Evolutionary conservation across 2,329 filamentous ascomycete genomes (phyloP), one percentile per base, ranked within the genome.

Genomic region (Aspergillus aculeatinus): DNA sequence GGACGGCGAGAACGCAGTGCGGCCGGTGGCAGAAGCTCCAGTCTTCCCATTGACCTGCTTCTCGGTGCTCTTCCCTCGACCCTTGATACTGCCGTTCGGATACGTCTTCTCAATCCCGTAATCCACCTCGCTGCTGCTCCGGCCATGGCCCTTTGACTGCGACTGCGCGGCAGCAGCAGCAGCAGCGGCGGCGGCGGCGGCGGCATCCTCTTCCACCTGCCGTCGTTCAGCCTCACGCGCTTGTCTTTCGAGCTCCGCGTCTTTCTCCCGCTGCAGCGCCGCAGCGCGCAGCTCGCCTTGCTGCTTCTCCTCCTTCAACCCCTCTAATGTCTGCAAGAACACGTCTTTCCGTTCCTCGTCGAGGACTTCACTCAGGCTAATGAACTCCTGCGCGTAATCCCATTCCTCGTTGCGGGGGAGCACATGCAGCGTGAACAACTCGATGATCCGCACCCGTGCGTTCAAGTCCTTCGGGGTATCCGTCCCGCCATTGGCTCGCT

Each of bases 301-400:
- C 58, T 89, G 84, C 70, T 90, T 91, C 71, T 96, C 93, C 65
- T 96, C 92, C 68, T 90, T 89, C 31, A 98, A 80, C 56, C 87
- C 89, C 72, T 96, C 87, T 16, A 98, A 81, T 4, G 93, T 94
- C 68, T 94, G 89, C 16, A 96, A 79, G 74, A 98, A 97, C 0
- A 91, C 88, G 68, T 98, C 92, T 63, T 91, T 87, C 49, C 91
- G 86, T 78, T 98, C 95, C 55, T 97, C 94, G 73, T 98, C 94
- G 1, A 99, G 83, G 27, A 96, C 87, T 51, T 94, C 88, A 74
- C 88, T 95, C 70, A 92, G 86, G 69, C 83, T 87, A 70, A 98
- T 96, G 74, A 98, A 98, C 68, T 96, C 91, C 61, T 87, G 86
- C 4, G 95, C 92, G 69, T 97, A 97, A 60, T 96, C 91, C 95